Conservation (phyloP, 805 yeast genomes). For the Saccharomycopsis sp. region DNA sequence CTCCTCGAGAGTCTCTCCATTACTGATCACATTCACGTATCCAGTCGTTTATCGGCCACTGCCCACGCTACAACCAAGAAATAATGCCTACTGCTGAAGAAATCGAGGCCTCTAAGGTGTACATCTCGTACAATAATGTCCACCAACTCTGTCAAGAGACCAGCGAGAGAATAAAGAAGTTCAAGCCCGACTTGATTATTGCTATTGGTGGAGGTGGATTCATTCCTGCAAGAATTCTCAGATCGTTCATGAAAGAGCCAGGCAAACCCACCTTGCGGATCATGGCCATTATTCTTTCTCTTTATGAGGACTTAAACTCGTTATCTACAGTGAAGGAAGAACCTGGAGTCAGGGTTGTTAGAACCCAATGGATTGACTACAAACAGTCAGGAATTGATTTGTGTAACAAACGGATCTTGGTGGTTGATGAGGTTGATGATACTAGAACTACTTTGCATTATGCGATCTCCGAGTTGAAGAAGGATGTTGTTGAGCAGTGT, state of each 20-base stretch:
- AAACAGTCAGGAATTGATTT: constrained; percentile 43
- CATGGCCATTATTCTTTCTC: constrained; percentile 88
- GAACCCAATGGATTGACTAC: constrained; percentile 83
- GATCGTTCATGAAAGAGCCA: constrained; percentile 84
- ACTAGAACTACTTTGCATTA: constrained; percentile 80
- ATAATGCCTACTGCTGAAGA: constrained; percentile 11
- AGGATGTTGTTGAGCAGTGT: constrained; percentile 62
- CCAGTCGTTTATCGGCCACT: too few species aligned
- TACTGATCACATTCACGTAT: background rate
- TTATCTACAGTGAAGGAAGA: constrained; percentile 49
- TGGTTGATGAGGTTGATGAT: constrained; percentile 82
- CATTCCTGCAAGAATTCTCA: constrained; percentile 92
- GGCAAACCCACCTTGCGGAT: constrained; percentile 86
- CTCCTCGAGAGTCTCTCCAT: background rate
- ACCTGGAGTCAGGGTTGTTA: constrained; percentile 60
- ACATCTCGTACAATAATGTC: constrained; percentile 74
- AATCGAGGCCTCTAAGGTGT: constrained; percentile 43
- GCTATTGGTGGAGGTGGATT: constrained; percentile 99
- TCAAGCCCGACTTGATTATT: constrained; percentile 84
- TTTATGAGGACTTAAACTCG: constrained; percentile 76
- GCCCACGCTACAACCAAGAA: background rate
- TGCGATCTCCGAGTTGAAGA: constrained; percentile 66
- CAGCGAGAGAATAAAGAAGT: constrained; percentile 55
- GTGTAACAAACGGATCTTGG: constrained; percentile 63
- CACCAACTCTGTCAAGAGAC: constrained; percentile 65